A percentile compares a stretch with the other conserved stretches of the same genome.
These are phyloP conservation scores for Tricholomella constricta DNA, from an alignment of 768 basidiomycete genomes.

Conservation along the genomic window DNA sequence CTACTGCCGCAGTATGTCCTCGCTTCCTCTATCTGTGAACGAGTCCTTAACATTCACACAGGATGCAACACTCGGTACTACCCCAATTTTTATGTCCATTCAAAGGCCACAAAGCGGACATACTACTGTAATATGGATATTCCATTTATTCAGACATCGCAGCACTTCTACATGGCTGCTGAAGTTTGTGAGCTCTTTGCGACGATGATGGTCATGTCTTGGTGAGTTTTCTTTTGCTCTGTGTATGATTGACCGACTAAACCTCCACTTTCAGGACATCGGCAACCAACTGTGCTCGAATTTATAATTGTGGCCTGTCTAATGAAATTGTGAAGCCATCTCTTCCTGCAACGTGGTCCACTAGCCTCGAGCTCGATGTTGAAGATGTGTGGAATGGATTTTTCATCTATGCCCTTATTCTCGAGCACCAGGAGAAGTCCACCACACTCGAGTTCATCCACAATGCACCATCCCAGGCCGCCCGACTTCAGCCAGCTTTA, in stretches of 20 bases:
- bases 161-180: too few relatives aligned
- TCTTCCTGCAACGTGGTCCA: neutral
- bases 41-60: neutral
- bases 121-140: neutral
- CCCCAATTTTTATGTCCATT: too few relatives aligned
- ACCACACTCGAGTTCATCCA: neutral
- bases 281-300: neutral
- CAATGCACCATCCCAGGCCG: neutral
- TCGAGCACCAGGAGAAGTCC: neutral
- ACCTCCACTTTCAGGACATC: neutral
- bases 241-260: neutral
- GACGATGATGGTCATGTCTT: too few relatives aligned
- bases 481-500: slow-evolving; percentile 12
- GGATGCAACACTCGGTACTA: neutral
- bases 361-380: neutral
- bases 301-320: neutral
- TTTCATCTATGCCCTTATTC: neutral
- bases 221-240: neutral
- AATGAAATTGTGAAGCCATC: neutral
- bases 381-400: neutral
- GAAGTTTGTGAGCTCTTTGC: neutral
- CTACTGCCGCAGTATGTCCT: too few relatives aligned
- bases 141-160: neutral
- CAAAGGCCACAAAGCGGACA: neutral
- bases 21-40: too few relatives aligned